These are phyloP conservation scores for Nicotiana attenuata DNA, from an alignment of 257 asterid genomes.

Conservation along the genomic window DNA sequence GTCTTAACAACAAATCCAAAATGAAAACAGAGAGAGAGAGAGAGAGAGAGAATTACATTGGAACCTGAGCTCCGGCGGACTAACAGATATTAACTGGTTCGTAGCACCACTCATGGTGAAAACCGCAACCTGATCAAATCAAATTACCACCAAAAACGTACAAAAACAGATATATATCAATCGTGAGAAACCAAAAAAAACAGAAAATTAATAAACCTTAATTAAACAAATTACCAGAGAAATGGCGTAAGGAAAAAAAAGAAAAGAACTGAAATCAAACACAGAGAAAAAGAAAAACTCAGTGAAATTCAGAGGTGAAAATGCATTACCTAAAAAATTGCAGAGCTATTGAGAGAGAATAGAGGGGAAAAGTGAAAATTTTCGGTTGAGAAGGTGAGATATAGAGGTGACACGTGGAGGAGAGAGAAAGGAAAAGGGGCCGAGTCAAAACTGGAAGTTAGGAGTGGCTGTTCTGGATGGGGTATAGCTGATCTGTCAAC, in stretches of 20 bases:
- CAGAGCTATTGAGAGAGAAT: not conserved
- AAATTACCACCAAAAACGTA: not conserved
- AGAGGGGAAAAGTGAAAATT: not conserved
- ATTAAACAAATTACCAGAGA: not conserved
- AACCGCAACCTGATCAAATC: not conserved
- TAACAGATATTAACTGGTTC: slow-evolving; percentile 49
- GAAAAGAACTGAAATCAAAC: not conserved
- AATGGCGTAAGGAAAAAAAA: not conserved
- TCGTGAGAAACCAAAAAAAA: not conserved
- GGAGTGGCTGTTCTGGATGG: not conserved
- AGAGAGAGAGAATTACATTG: slow-evolving; percentile 37
- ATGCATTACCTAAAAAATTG: not conserved
- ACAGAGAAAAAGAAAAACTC: not conserved
- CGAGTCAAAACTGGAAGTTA: slow-evolving; percentile 3
- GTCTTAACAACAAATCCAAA: not conserved
- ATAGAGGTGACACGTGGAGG: not conserved
- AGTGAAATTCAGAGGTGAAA: not conserved
- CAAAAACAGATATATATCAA: not conserved
- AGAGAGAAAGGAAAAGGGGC: not conserved
- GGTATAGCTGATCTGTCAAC: not conserved
- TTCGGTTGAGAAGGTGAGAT: not conserved
- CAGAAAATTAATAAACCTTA: not conserved
- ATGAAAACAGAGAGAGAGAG: not conserved
- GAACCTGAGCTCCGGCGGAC: slow-evolving; percentile 71
- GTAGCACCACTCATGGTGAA: slow-evolving; percentile 41